Percentiles rank a stretch among this genome's conserved stretches.
phyloP scores from a whole-genome alignment of 805 yeast genomes.

The Hanseniaspora occidentalis region DNA sequence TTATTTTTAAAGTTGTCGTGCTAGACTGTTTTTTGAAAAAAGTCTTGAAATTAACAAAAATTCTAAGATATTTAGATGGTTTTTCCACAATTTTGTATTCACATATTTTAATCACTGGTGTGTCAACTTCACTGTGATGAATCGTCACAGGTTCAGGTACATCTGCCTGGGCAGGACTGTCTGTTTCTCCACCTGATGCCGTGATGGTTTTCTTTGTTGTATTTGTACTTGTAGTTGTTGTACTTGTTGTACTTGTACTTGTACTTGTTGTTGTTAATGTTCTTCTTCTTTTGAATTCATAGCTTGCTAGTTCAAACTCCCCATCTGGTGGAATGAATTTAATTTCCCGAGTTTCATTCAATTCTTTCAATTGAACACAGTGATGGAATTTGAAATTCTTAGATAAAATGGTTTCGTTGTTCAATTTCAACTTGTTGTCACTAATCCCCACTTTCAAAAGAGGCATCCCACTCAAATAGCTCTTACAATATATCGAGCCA shows the following conservation, averaged over 20 bases:
- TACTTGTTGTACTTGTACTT: too few species aligned
- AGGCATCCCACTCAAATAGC: slow-evolving; percentile 88
- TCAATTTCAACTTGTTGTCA: slow-evolving; percentile 41
- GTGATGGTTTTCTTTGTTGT: not conserved
- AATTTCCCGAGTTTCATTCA: slow-evolving; percentile 40
- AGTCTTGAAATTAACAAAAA: slow-evolving; percentile 16
- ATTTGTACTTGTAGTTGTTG: too few species aligned
- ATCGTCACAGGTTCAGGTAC: too few species aligned
- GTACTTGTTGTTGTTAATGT: too few species aligned
- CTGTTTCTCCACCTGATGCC: too few species aligned
- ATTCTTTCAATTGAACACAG: slow-evolving; percentile 64
- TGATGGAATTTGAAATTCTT: slow-evolving; percentile 75
- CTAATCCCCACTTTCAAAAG: slow-evolving; percentile 53
- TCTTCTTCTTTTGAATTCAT: slow-evolving; percentile 19
- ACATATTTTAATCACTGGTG: slow-evolving; percentile 24
- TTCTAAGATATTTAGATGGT: slow-evolving; percentile 9
- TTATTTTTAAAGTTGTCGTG: slow-evolving; percentile 22
- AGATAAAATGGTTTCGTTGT: slow-evolving; percentile 29
- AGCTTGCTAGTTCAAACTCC: slow-evolving; percentile 44
- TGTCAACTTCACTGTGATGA: slow-evolving; percentile 17
- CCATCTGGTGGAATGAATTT: slow-evolving; percentile 90
- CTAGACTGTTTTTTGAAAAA: slow-evolving; percentile 25
- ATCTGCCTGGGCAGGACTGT: too few species aligned
- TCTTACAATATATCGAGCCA: slow-evolving; percentile 63
- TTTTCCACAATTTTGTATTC: slow-evolving; percentile 1